Base-by-base conservation (phyloP, 2,329 filamentous ascomycete genomes). In the Ophiocordyceps sinensis region DNA sequence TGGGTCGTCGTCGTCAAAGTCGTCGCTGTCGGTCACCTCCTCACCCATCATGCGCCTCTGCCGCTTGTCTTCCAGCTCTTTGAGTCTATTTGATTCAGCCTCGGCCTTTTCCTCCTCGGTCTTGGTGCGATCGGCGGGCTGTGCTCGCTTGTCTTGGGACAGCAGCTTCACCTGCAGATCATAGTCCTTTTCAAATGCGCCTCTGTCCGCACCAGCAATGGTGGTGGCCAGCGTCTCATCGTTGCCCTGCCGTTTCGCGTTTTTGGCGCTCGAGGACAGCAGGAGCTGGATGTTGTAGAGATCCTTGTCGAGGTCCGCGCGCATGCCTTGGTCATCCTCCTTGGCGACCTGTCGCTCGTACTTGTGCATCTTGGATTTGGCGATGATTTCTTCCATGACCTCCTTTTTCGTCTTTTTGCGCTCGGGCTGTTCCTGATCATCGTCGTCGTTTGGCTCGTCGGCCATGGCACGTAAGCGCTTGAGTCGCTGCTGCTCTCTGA, bases 321-420 rank as follows among this genome's bases (percentile, higher is more conserved):
- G 75, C 41, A 95, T 61, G 49, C 94, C 89, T 39, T 93, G 86
- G 51, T 98, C 91, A 39, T 91, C 86, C 45, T 96, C 91, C 56
- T 94, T 95, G 26, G 78, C 77, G 45, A 85, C 80, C 61, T 98
- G 91, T 34, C 91, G 79, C 63, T 96, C 88, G 55, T 89, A 88
- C 63, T 94, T 96, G 71, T 95, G 75, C 46, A 85, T 71, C 58
- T 98, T 98, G 1, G 89, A 96, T 63, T 98, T 98, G 45, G 88
- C 85, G 49, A 98, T 95, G 45, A 98, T 73, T 61, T 98, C 93
- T 54, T 94, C 83, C 85, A 96, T 95, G 39, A 98, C 85, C 61
- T 98, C 91, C 41, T 91, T 84, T 64, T 95, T 96, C 3, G 81
- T 81, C 67, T 95, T 98, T 61, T 94, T 95, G 44, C 82, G 75